phyloP scores from a whole-genome alignment of 371 early-diverging fungal genomes.

The Gilbertella persicaria region DNA sequence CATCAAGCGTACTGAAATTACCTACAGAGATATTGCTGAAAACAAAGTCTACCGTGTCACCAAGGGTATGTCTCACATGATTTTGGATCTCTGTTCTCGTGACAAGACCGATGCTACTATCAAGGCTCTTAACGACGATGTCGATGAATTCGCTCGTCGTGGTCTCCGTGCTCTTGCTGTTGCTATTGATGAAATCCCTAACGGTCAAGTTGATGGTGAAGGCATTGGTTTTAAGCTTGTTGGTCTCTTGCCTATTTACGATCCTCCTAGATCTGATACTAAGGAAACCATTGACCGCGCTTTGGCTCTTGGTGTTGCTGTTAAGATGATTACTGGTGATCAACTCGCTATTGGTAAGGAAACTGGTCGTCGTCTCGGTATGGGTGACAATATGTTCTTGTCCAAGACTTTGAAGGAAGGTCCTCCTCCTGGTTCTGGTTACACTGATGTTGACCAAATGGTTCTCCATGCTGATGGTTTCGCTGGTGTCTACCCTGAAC shows the following conservation, averaged over 20 bases:
- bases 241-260: conserved; percentile 80
- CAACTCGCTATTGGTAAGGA: conserved; percentile 90
- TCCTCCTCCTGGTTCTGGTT: conserved; percentile 69
- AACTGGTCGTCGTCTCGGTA: conserved; percentile 74
- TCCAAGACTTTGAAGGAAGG: conserved; percentile 75
- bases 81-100: conserved; percentile 69
- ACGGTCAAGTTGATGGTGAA: conserved; percentile 38
- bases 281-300: conserved; percentile 84
- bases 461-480: conserved; percentile 83
- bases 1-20: conserved; percentile 85
- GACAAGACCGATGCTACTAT: conserved; percentile 62
- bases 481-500: conserved; percentile 91
- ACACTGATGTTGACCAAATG: conserved; percentile 76
- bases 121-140: conserved; percentile 59
- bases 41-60: conserved; percentile 64
- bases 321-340: conserved; percentile 96
- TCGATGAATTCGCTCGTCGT: conserved; percentile 73
- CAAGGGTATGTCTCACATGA: conserved; percentile 77
- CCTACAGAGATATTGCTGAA: conserved; percentile 60
- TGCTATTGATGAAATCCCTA: conserved; percentile 66
- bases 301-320: conserved; percentile 82
- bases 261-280: conserved; percentile 85
- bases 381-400: conserved; percentile 75
- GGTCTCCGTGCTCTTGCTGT: conserved; percentile 85
- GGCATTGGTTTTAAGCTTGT: conserved; percentile 56